Conservation (phyloP, 75 land plant genomes). For the Sequoiadendron giganteum region DNA sequence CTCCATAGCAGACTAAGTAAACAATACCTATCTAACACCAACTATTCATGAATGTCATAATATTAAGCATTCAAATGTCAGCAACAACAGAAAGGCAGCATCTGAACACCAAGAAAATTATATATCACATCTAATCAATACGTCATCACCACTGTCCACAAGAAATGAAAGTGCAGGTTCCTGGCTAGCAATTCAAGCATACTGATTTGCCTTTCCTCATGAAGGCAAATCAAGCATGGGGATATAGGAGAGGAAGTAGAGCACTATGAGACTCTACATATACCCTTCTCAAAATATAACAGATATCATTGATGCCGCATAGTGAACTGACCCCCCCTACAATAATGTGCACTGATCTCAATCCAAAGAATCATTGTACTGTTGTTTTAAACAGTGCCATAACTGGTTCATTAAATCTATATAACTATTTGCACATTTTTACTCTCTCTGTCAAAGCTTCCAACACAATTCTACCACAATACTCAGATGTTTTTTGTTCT, state of each 20-base stretch:
- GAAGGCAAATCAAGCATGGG: too few species aligned
- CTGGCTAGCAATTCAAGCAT: background rate
- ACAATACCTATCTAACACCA: too few species aligned
- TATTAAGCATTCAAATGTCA: background rate
- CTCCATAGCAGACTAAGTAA: too few species aligned
- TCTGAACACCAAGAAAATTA: background rate
- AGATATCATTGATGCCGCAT: background rate
- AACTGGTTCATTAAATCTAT: background rate
- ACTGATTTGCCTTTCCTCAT: background rate
- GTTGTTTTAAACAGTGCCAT: too few species aligned
- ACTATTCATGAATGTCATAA: too few species aligned
- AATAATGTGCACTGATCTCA: background rate
- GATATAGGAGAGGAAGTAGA: too few species aligned
- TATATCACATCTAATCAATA: too few species aligned
- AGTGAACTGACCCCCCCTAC: background rate
- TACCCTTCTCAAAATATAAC: too few species aligned
- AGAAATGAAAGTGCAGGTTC: background rate
- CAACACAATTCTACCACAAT: background rate
- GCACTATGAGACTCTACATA: too few species aligned
- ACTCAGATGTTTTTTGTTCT: too few species aligned
- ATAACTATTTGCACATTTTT: background rate
- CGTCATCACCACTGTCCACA: background rate
- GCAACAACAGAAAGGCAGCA: background rate
- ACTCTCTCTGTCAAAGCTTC: background rate
- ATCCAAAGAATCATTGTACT: background rate